These are phyloP conservation scores for Skeletonema potamos DNA, from an alignment of 108 stramenopile species.

Conservation along the genomic window DNA sequence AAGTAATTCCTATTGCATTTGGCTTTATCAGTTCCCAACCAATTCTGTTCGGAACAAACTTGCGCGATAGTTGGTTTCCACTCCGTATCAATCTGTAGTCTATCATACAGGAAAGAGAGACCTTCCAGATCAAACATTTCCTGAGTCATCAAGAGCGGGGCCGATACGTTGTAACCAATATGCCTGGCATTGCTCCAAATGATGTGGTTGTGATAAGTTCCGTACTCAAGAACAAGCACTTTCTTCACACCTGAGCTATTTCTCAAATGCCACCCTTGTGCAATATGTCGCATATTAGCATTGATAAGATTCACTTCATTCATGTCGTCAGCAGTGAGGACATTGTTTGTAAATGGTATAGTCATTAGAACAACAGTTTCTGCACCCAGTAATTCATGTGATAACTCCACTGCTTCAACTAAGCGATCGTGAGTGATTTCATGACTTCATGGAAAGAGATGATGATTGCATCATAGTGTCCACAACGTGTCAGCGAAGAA, in stretches of 20 bases:
- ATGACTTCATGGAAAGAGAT: neutral
- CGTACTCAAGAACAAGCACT: conserved; percentile 40
- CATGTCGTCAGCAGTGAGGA: conserved; percentile 30
- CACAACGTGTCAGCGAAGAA: neutral
- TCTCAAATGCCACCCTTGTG: conserved; percentile 13
- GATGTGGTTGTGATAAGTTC: conserved; percentile 25
- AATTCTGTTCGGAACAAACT: conserved; percentile 18
- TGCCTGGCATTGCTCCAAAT: conserved; percentile 31
- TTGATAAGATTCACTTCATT: conserved; percentile 18
- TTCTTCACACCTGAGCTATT: conserved; percentile 12
- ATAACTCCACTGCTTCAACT: conserved; percentile 31
- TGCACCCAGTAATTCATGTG: conserved; percentile 36
- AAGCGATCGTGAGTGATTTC: conserved; percentile 30
- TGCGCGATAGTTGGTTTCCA: conserved; percentile 36
- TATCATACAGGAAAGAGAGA: conserved; percentile 29
- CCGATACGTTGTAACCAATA: conserved; percentile 25
- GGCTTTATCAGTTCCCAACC: neutral
- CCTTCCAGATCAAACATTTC: conserved; percentile 21
- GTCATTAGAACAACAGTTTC: conserved; percentile 43
- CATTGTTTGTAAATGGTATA: conserved; percentile 49
- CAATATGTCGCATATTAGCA: conserved; percentile 17
- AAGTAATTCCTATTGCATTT: conserved; percentile 35
- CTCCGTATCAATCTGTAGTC: conserved; percentile 10
- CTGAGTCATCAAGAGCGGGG: conserved; percentile 9
- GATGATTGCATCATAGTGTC: neutral